phyloP scores from a whole-genome alignment of 306 rosid genomes.

The Trichosanthes cucumerina region DNA sequence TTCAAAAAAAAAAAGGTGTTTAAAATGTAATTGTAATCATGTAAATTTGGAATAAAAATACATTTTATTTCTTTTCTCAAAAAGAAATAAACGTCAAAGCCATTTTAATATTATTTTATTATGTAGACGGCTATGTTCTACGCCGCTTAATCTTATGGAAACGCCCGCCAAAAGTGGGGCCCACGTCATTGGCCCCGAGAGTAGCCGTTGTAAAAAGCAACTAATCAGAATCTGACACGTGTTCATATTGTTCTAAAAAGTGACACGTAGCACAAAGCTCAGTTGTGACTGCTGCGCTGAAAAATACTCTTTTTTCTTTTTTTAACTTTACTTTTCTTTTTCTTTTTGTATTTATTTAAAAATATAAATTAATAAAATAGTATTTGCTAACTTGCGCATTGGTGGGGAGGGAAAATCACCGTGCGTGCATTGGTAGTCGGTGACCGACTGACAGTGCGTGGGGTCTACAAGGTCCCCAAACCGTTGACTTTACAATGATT shows the following conservation, averaged over 20 bases:
- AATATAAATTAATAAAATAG: not conserved
- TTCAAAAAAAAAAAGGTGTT: no score
- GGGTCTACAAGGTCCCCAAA: not conserved
- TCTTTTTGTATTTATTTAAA: no score
- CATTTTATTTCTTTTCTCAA: no score
- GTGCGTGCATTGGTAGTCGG: not conserved
- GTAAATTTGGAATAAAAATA: no score
- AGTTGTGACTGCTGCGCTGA: not conserved
- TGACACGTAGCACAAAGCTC: not conserved
- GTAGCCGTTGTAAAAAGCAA: not conserved
- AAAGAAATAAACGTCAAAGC: no score
- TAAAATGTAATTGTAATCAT: no score
- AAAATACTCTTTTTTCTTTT: not conserved
- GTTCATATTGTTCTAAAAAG: no score
- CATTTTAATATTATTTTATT: no score
- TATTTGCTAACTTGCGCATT: not conserved
- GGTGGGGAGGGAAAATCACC: not conserved
- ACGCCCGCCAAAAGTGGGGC: not conserved
- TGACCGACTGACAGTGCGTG: not conserved
- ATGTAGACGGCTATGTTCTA: not conserved
- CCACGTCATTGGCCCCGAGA: not conserved
- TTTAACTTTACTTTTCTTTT: no score
- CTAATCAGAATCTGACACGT: not conserved
- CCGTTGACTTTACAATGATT: not conserved
- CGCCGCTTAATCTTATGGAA: not conserved